These are phyloP conservation scores for Arabidopsis arenosa DNA, from an alignment of 345 rosid species.

Conservation along the genomic window DNA sequence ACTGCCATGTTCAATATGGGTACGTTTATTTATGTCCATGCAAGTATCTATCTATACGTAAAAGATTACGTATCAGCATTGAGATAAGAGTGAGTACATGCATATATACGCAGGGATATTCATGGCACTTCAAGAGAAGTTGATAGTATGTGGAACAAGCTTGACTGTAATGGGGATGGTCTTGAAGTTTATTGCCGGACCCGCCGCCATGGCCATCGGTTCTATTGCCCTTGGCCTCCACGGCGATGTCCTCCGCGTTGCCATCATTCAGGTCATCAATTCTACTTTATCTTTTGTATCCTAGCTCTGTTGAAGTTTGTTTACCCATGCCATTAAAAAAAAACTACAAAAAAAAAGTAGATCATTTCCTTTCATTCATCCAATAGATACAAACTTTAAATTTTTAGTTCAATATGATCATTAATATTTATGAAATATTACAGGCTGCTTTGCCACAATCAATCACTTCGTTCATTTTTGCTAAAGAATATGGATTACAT, in stretches of 20 bases:
- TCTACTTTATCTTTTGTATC: neutral
- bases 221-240: constrained; percentile 67
- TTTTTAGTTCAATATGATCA: no score
- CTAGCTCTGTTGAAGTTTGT: no score
- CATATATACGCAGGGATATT: constrained; percentile 65
- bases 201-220: constrained; percentile 77
- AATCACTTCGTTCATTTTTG: constrained; percentile 74
- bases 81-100: neutral
- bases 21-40: constrained; percentile 36
- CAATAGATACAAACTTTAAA: no score
- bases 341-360: no score
- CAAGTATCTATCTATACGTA: constrained; percentile 4
- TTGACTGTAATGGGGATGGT: constrained; percentile 63
- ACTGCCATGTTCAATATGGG: constrained; percentile 98
- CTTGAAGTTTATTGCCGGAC: constrained; percentile 70
- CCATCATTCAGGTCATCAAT: constrained; percentile 66
- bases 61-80: neutral
- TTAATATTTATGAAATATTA: neutral
- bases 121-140: constrained; percentile 79
- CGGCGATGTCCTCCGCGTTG: constrained; percentile 72
- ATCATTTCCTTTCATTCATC: no score
- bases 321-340: no score
- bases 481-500: constrained; percentile 78
- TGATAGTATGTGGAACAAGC: constrained; percentile 73
- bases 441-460: constrained; percentile 87